These are phyloP conservation scores for Prototheca stagnorum DNA, from an alignment of 163 green algal species.

Conservation along the genomic window DNA sequence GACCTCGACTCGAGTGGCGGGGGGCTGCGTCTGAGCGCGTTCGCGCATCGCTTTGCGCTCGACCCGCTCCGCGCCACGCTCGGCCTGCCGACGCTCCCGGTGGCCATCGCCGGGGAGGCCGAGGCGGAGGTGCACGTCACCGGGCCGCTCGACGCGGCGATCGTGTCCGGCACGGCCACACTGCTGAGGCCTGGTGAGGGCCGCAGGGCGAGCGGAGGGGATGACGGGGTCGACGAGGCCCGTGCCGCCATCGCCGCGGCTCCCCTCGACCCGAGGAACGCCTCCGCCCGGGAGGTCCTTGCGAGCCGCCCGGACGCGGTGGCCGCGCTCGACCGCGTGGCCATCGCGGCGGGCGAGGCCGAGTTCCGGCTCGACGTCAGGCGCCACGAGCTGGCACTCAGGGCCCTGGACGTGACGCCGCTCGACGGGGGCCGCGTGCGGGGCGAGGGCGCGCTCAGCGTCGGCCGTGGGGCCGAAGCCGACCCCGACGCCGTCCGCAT, in stretches of 20 bases:
- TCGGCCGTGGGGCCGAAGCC: conserved; percentile 40
- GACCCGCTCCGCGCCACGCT: conserved; percentile 81
- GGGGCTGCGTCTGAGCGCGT: conserved; percentile 45
- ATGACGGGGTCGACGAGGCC: neutral
- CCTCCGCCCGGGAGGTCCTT: conserved; percentile 28
- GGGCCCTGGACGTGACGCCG: conserved; percentile 40
- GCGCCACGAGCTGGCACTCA: conserved; percentile 58
- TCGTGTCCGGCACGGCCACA: conserved; percentile 59
- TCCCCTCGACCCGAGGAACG: conserved; percentile 20
- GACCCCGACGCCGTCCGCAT: conserved; percentile 49
- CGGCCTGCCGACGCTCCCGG: conserved; percentile 60
- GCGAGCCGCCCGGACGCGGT: conserved; percentile 17
- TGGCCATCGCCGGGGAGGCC: conserved; percentile 57
- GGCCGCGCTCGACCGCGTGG: conserved; percentile 65
- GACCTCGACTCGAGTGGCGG: conserved; percentile 67
- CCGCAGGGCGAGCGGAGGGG: neutral
- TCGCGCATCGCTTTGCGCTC: conserved; percentile 52
- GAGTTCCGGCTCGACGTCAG: conserved; percentile 75
- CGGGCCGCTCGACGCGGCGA: conserved; percentile 74
- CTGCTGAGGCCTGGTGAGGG: neutral
- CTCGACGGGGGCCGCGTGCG: conserved; percentile 35
- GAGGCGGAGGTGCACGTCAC: conserved; percentile 68
- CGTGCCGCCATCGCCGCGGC: neutral
- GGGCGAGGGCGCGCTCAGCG: conserved; percentile 49
- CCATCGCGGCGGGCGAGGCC: conserved; percentile 34